Percentiles rank a stretch among this genome's conserved stretches.
These are phyloP conservation scores for Talaromyces thailandensis DNA, from an alignment of 495 filamentous ascomycete species.

Conservation along the genomic window DNA sequence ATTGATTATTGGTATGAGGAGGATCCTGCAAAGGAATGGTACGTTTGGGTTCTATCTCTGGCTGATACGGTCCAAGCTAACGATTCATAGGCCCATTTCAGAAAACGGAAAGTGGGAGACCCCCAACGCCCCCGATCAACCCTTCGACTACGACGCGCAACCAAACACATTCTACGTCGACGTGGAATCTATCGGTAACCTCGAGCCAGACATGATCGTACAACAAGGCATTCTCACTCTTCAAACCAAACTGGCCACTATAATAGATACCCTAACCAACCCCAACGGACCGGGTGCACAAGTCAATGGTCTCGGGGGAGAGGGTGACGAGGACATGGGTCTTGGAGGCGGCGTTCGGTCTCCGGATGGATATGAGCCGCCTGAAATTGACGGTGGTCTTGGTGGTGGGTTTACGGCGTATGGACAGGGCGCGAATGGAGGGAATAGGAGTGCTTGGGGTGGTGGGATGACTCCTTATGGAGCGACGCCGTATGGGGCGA, in stretches of 20 bases:
- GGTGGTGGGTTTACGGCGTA: conserved; percentile 72
- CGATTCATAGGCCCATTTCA: conserved; percentile 60
- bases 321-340: conserved; percentile 42
- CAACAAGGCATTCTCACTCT: conserved; percentile 82
- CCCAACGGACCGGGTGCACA: conserved; percentile 33
- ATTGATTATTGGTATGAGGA: conserved; percentile 90
- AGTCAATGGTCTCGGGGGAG: conserved; percentile 40
- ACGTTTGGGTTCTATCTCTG: conserved; percentile 28
- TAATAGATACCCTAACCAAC: conserved; percentile 64
- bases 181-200: conserved; percentile 78
- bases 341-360: conserved; percentile 54
- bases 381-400: conserved; percentile 46
- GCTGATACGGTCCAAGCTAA: neutral
- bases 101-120: conserved; percentile 78
- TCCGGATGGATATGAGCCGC: conserved; percentile 49
- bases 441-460: conserved; percentile 54
- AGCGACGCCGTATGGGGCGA: conserved; percentile 62
- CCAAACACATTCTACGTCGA: conserved; percentile 84
- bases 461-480: conserved; percentile 56
- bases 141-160: conserved; percentile 84
- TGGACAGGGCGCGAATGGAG: conserved; percentile 41
- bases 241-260: conserved; percentile 77
- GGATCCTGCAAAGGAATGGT: conserved; percentile 83
- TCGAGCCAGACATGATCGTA: conserved; percentile 80
- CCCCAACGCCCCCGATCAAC: conserved; percentile 68